Evolutionary conservation across 768 basidiomycete species (phyloP).

Genomic region (Chalciporus pseudorubinellus): DNA sequence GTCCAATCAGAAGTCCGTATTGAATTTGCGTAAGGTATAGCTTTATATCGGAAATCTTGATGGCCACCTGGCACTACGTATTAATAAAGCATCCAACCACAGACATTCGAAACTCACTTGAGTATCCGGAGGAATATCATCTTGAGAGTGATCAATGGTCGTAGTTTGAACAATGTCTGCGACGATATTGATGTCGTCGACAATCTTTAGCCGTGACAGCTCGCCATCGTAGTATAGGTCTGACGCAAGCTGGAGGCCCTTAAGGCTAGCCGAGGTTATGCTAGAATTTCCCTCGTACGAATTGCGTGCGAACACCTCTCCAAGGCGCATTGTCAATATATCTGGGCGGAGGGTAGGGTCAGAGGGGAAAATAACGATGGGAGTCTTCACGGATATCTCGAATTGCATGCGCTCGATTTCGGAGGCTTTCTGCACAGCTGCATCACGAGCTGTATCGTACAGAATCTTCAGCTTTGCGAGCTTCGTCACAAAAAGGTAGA

Average conservation of each 20-base stretch:
- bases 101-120: conserved; percentile 50
- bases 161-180: conserved; percentile 66
- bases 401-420: conserved; percentile 94
- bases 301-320: conserved; percentile 85
- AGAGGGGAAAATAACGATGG: conserved; percentile 86
- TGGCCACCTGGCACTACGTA: conserved; percentile 47
- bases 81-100: conserved; percentile 1
- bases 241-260: conserved; percentile 82
- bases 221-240: conserved; percentile 50
- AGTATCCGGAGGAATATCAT: conserved; percentile 62
- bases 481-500: conserved; percentile 79
- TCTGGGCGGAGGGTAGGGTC: conserved; percentile 61
- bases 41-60: conserved; percentile 81
- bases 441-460: conserved; percentile 92
- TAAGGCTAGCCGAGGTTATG: conserved; percentile 71
- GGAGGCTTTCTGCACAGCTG: conserved; percentile 88
- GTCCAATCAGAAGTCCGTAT: conserved; percentile 65
- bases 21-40: conserved; percentile 82
- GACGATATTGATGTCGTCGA: conserved; percentile 82
- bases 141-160: conserved; percentile 49
- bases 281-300: conserved; percentile 53
- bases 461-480: conserved; percentile 89
- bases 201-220: conserved; percentile 70
- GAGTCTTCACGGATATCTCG: conserved; percentile 85
- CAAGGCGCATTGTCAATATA: conserved; percentile 75